Conservation (phyloP, 371 early-diverging fungal species). For the Circinella umbellata region DNA sequence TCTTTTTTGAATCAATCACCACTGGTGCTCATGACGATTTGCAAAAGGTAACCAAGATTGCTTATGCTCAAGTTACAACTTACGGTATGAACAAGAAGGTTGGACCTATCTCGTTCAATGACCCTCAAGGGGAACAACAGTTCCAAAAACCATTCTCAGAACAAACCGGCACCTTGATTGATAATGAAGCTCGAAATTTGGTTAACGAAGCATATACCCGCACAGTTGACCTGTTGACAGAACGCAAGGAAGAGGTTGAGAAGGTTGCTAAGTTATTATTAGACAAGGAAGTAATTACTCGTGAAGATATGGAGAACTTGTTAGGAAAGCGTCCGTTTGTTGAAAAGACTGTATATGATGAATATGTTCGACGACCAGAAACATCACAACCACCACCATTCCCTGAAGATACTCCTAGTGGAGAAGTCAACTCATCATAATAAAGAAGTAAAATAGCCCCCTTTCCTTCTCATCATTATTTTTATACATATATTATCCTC, state of each 20-base stretch:
- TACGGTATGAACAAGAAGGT: slow-evolving; percentile 95
- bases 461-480: no score
- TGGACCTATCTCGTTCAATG: slow-evolving; percentile 86
- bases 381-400: slow-evolving; percentile 43
- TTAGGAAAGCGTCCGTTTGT: slow-evolving; percentile 90
- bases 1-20: slow-evolving; percentile 92
- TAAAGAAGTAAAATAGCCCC: neutral
- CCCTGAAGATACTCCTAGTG: slow-evolving; percentile 37
- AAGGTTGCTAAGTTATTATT: slow-evolving; percentile 92
- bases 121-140: slow-evolving; percentile 74
- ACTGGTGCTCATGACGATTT: slow-evolving; percentile 95
- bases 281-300: slow-evolving; percentile 94
- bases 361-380: slow-evolving; percentile 55
- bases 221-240: slow-evolving; percentile 80
- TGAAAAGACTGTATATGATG: slow-evolving; percentile 78
- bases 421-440: slow-evolving; percentile 20
- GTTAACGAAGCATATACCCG: slow-evolving; percentile 83
- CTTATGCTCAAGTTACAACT: slow-evolving; percentile 91
- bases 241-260: slow-evolving; percentile 85
- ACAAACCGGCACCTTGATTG: slow-evolving; percentile 92
- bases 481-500: no score
- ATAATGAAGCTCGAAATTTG: slow-evolving; percentile 89
- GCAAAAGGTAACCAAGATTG: slow-evolving; percentile 97
- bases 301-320: slow-evolving; percentile 93
- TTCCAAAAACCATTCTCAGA: slow-evolving; percentile 98